Base-by-base conservation (phyloP, 192 early-diverging fungal genomes). In the Ramicandelaber brevisporus region DNA sequence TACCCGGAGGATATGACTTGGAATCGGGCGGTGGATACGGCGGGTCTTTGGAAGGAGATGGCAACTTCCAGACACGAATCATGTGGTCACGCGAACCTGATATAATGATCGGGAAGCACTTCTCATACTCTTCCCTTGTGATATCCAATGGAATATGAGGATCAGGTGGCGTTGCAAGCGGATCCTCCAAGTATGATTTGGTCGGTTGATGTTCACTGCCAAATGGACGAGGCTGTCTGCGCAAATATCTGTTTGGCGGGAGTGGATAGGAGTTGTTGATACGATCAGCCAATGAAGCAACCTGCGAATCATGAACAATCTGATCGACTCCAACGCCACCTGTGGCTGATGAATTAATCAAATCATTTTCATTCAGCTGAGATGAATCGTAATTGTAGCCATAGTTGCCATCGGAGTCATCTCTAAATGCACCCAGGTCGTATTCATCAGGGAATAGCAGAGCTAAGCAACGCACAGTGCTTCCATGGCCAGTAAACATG, bases 61-160 rank as follows among this genome's bases (percentile, higher is more conserved):
- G 93, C 18, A 99, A 50, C 15, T 59, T 44, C 93, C 93, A 99
- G 2, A 99, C 86, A 8, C 77, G 53, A 21, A 99, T 41, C 4
- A 84, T 93, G 3, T 82, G 73, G 44, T 99, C 93, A 24, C 93
- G 57, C 1, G 82, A 87, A 2, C 93, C 93, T 0, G 88, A 93
- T 6, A 99, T 77, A 34, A 99, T 80, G 16, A 92, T 44, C 6
- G 83, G 82, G 39, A 65, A 59, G 11, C 53, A 38, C 3, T 72
- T 72, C 44, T 79, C 68, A 26, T 50, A 56, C 44, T 56, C 47
- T 0, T 10, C 28, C n/a, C n/a, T n/a, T n/a, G n/a, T n/a, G n/a
- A n/a, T n/a, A n/a, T n/a, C n/a, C n/a, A n/a, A n/a, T n/a, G n/a
- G n/a, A n/a, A n/a, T n/a, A n/a, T n/a, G n/a, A n/a, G n/a, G n/a